Base-by-base conservation (phyloP, 2,329 filamentous ascomycete genomes). In the Fusarium mangiferae region DNA sequence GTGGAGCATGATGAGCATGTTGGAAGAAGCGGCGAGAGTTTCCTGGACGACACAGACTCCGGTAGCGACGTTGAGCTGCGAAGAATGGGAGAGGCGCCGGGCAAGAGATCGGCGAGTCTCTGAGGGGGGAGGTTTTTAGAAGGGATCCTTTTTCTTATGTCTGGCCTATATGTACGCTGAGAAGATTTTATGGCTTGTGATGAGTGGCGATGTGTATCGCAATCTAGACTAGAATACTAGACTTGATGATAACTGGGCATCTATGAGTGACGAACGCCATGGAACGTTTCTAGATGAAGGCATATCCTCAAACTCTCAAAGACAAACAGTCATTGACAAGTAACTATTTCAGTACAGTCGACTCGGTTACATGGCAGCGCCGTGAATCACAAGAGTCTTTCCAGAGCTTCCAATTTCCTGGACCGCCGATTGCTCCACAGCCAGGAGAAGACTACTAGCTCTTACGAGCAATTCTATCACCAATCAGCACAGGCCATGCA, bases 351-450 rank as follows among this genome's bases (percentile, higher is more conserved):
- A 17, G 24, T 26, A 22, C 12, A 24, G 7, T 18, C 18, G 6
- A 6, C 39, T 35, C 17, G 28, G 28, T 44, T 24, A 76, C 30
- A 76, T 58, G 13, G 76, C 45, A 48, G 75, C 67, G 41, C 87
- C 87, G 57, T 89, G 87, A 81, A 93, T 91, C 46, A 93, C 85
- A 62, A 94, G 85, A 61, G 92, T 91, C 82, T 91, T 93, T 81
- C 90, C 90, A 79, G 88, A 87, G 68, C 87, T 84, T 51, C 86
- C 86, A 54, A 88, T 83, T 73, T 92, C 87, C 77, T 93, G 88
- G 56, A 87, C 84, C 64, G 90, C 83, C 4, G 90, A 90, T 78
- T 89, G 85, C 78, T 96, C 94, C 30, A 93, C 83, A 66, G 87
- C 90, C 42, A 92, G 81, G 20, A 94, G 84, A 41, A 94, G 83